These are phyloP conservation scores for Myrica gale DNA, from an alignment of 306 rosid genomes.

Conservation along the genomic window DNA sequence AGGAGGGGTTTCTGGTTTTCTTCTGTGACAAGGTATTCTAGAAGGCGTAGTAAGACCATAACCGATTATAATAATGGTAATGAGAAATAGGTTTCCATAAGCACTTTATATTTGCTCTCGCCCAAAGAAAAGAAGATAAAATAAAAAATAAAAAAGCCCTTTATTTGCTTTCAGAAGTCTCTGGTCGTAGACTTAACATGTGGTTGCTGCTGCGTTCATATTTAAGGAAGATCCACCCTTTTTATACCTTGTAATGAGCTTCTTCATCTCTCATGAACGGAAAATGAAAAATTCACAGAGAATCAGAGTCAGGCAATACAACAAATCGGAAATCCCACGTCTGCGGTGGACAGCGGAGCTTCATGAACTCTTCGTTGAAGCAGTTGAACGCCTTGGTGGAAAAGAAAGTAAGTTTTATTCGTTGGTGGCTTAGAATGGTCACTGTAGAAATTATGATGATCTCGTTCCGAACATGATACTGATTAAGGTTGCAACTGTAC, in stretches of 20 bases:
- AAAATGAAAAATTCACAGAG: slow-evolving; percentile 27
- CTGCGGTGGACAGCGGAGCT: slow-evolving; percentile 48
- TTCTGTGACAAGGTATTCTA: no score
- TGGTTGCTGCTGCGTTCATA: neutral
- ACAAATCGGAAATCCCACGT: slow-evolving; percentile 47
- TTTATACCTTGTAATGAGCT: neutral
- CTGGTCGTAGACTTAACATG: no score
- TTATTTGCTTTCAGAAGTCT: no score
- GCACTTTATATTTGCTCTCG: no score
- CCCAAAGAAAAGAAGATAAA: no score
- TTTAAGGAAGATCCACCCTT: neutral
- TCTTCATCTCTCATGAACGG: neutral
- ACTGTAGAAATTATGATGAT: neutral
- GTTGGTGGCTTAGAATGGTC: neutral
- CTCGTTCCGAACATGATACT: neutral
- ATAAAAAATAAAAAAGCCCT: no score
- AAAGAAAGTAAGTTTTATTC: slow-evolving; percentile 32
- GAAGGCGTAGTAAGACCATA: no score
- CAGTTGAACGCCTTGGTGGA: slow-evolving; percentile 46
- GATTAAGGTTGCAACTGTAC: neutral
- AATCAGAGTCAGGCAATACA: slow-evolving; percentile 37
- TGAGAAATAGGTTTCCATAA: no score
- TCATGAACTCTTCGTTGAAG: slow-evolving; percentile 36
- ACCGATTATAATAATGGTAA: no score
- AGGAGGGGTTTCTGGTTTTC: no score